phyloP scores from a whole-genome alignment of 495 filamentous ascomycete genomes.

The Penicillium coprophilum region DNA sequence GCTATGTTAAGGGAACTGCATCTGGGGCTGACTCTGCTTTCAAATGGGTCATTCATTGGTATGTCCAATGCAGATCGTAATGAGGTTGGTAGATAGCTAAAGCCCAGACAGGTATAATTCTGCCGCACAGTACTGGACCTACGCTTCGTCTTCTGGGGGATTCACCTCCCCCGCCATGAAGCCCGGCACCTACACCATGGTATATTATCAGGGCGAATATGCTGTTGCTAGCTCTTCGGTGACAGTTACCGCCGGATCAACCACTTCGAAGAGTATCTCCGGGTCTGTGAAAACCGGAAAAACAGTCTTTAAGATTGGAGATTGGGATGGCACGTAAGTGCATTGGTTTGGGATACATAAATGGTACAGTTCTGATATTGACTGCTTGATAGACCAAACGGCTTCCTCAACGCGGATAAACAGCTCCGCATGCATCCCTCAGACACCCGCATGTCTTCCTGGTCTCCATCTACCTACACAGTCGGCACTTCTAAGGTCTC shows the following conservation, averaged over 20 bases:
- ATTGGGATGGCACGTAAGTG: constrained; percentile 55
- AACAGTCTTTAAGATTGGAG: constrained; percentile 63
- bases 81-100: neutral
- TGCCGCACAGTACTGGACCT: constrained; percentile 64
- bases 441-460: constrained; percentile 59
- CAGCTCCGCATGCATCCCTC: constrained; percentile 67
- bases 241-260: constrained; percentile 53
- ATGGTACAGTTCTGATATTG: neutral
- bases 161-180: constrained; percentile 69
- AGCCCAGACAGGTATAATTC: constrained; percentile 45
- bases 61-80: neutral
- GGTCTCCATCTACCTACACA: constrained; percentile 59
- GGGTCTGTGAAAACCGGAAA: constrained; percentile 44
- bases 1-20: constrained; percentile 60
- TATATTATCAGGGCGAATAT: constrained; percentile 64
- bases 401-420: constrained; percentile 65
- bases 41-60: constrained; percentile 60
- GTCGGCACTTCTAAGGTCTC: constrained; percentile 50
- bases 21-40: constrained; percentile 50
- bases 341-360: neutral
- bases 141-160: constrained; percentile 48
- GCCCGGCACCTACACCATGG: constrained; percentile 65
- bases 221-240: constrained; percentile 54
- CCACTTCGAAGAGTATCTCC: constrained; percentile 53
- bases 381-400: constrained; percentile 48